Percentiles rank a stretch among this genome's conserved stretches.
These are phyloP conservation scores for Albophoma yamanashiensis DNA, from an alignment of 2,329 filamentous ascomycete genomes.

Conservation along the genomic window DNA sequence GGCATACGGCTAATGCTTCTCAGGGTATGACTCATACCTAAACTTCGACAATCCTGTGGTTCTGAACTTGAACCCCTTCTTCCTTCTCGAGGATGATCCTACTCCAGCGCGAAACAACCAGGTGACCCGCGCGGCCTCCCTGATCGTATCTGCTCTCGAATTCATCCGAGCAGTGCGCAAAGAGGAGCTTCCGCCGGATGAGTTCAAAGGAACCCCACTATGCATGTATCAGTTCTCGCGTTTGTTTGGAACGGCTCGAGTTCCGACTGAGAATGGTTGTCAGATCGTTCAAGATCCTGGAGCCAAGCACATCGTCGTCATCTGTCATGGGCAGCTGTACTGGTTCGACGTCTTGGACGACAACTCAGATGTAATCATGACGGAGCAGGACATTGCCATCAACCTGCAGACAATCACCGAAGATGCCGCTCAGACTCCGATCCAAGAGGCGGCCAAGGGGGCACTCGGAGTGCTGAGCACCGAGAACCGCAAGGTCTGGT, in stretches of 20 bases:
- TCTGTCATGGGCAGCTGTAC: slow-evolving; percentile 94
- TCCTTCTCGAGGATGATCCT: slow-evolving; percentile 92
- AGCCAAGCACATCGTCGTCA: slow-evolving; percentile 87
- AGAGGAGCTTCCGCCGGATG: slow-evolving; percentile 88
- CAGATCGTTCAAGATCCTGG: slow-evolving; percentile 89
- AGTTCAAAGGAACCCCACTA: slow-evolving; percentile 68
- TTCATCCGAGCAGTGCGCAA: slow-evolving; percentile 89
- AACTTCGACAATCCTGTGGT: slow-evolving; percentile 98
- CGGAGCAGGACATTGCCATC: slow-evolving; percentile 81
- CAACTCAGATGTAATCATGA: slow-evolving; percentile 94
- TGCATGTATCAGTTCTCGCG: slow-evolving; percentile 99
- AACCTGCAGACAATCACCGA: slow-evolving; percentile 89
- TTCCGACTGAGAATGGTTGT: slow-evolving; percentile 89
- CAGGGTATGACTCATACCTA: slow-evolving; percentile 97
- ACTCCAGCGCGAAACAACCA: slow-evolving; percentile 95
- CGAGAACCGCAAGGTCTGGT: slow-evolving; percentile 95
- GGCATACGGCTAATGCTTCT: slow-evolving; percentile 3
- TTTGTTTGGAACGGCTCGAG: slow-evolving; percentile 86
- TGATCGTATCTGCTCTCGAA: slow-evolving; percentile 80
- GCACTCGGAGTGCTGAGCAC: slow-evolving; percentile 90
- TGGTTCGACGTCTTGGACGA: slow-evolving; percentile 98
- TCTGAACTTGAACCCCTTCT: slow-evolving; percentile 95
- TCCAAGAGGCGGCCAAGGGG: slow-evolving; percentile 91
- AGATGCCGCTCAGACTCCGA: slow-evolving; percentile 79
- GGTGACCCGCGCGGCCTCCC: slow-evolving; percentile 83